A percentile compares a stretch with the other conserved stretches of the same genome.
phyloP scores from a whole-genome alignment of 495 filamentous ascomycete species.

The Talaromyces trachyspermus region DNA sequence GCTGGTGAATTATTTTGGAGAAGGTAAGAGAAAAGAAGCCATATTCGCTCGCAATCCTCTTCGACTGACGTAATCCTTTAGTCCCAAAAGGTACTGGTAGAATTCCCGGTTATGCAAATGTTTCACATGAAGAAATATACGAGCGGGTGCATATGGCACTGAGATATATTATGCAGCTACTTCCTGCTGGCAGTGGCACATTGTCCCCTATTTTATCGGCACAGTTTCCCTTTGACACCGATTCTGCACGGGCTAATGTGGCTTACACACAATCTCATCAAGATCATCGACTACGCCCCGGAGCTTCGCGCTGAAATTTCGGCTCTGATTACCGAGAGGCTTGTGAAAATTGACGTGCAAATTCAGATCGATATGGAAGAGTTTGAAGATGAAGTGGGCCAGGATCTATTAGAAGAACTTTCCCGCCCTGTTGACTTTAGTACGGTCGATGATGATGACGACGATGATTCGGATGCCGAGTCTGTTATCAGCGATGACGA shows the following conservation, averaged over 20 bases:
- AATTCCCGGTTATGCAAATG: slow-evolving; percentile 51
- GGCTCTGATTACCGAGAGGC: slow-evolving; percentile 67
- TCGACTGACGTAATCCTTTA: slow-evolving; percentile 8
- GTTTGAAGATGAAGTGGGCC: slow-evolving; percentile 62
- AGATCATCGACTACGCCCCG: slow-evolving; percentile 64
- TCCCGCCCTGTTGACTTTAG: slow-evolving; percentile 31
- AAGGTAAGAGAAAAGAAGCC: too few relatives aligned
- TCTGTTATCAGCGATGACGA: slow-evolving; percentile 38
- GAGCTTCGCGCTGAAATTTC: slow-evolving; percentile 80
- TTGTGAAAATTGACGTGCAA: slow-evolving; percentile 90
- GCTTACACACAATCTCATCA: slow-evolving; percentile 76
- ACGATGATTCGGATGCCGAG: slow-evolving; percentile 56
- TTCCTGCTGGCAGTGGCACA: slow-evolving; percentile 67
- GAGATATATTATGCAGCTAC: slow-evolving; percentile 65
- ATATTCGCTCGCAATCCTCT: neutral
- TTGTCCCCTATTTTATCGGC: slow-evolving; percentile 55
- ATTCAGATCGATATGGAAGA: slow-evolving; percentile 91
- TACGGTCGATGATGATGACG: slow-evolving; percentile 48
- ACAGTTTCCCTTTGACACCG: slow-evolving; percentile 69
- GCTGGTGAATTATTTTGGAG: slow-evolving; percentile 68
- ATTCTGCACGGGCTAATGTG: slow-evolving; percentile 62
- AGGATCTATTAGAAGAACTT: slow-evolving; percentile 35
- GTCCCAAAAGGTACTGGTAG: slow-evolving; percentile 43
- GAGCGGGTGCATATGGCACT: slow-evolving; percentile 66
- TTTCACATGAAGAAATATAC: slow-evolving; percentile 53